Evolutionary conservation across 108 stramenopile species (phyloP), one percentile per base, ranked within the genome.

Genomic region (Discostella pseudostelligera): DNA sequence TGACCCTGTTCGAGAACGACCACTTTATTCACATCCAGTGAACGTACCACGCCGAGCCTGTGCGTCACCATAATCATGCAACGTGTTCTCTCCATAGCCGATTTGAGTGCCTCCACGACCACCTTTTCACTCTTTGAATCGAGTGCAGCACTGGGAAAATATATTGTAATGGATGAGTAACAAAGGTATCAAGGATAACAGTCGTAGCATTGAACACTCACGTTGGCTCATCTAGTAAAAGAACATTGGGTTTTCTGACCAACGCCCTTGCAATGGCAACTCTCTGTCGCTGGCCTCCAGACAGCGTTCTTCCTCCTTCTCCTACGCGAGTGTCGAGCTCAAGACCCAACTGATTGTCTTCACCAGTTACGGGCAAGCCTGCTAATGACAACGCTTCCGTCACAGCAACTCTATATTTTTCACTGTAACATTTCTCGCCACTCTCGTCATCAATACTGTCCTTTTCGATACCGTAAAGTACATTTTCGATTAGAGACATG

Each of bases 261-360:
- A 97, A 53, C 2, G 97, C 97, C 51, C 98, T 78, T 6, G 98
- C 98, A 69, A 97, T 93, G 13, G 95, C 92, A 36, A 93, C 86
- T 39, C 95, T 79, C 65, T 95, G 92, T 32, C 87, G 65, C 57
- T 97, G 94, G 9, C 97, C 97, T 2, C 98, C 98, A 16, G 88
- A 91, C 8, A 97, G 67, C 12, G 88, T 81, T 14, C 94, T 78
- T 4, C 96, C 96, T n/a, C 94, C 83, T 68, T 96, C 96, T 8
- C 98, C 97, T 11, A 96, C 90, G 47, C 85, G 50, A 9, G 96
- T 97, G 64, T 97, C 82, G 49, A 97, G 80, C 12, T 85, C 81
- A 8, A 90, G 72, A 39, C 87, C 87, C 21, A 97, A 76, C 17
- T 79, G 79, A 62, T 90, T 87, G 24, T 86, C 80, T 35, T 86